A percentile compares a stretch with the other conserved stretches of the same genome.
phyloP scores from a whole-genome alignment of 2,329 filamentous ascomycete genomes.

The Colletotrichum navitas region DNA sequence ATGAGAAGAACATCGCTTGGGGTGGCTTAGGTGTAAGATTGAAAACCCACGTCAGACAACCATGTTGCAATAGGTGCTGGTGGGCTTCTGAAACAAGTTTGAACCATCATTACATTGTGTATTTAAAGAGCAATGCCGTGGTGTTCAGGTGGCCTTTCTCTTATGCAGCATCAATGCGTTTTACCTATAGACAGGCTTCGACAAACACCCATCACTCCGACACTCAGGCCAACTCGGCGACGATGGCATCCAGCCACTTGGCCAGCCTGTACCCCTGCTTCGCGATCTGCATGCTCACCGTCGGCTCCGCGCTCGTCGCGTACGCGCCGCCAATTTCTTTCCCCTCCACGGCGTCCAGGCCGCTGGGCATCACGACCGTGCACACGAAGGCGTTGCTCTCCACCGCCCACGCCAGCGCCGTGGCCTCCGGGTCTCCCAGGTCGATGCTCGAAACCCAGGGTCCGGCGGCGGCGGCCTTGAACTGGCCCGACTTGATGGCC shows the following conservation, averaged over 20 bases:
- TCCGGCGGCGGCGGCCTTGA: constrained; percentile 50
- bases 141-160: no score
- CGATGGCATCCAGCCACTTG: constrained; percentile 40
- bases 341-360: constrained; percentile 53
- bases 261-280: constrained; percentile 55
- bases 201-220: neutral
- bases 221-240: constrained; percentile 24
- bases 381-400: constrained; percentile 59
- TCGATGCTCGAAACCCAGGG: constrained; percentile 54
- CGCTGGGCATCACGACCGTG: constrained; percentile 56
- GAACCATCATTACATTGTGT: neutral
- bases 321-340: constrained; percentile 56
- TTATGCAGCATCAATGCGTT: neutral
- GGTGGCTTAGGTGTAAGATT: no score
- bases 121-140: neutral
- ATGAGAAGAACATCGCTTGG: neutral
- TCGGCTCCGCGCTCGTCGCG: constrained; percentile 54
- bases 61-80: neutral
- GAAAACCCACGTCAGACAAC: neutral
- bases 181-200: no score
- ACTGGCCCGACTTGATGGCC: constrained; percentile 55
- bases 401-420: constrained; percentile 55
- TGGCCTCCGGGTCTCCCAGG: constrained; percentile 49
- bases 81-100: neutral
- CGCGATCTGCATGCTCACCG: constrained; percentile 58